phyloP scores from a whole-genome alignment of 1,284 basidiomycete genomes.

The Ustanciosporium gigantosporum region DNA sequence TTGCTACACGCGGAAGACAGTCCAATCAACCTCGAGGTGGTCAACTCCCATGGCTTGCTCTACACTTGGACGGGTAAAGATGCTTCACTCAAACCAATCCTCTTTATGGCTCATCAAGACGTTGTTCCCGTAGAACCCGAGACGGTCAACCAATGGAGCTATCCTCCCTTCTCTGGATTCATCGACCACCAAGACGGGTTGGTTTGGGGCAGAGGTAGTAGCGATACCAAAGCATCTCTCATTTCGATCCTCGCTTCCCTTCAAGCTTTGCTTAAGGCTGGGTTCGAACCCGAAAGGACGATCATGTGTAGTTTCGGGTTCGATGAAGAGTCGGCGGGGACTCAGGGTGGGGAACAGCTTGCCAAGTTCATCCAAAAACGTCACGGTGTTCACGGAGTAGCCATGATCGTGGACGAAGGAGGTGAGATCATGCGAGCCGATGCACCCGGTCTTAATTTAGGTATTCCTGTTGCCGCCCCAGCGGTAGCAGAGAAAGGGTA shows the following conservation, averaged over 20 bases:
- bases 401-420: conserved; percentile 56
- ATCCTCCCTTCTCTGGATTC: conserved; percentile 65
- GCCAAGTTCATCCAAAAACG: conserved; percentile 26
- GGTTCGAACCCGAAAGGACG: conserved; percentile 61
- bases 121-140: conserved; percentile 65
- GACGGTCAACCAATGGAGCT: conserved; percentile 64
- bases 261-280: conserved; percentile 63
- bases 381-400: conserved; percentile 43
- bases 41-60: conserved; percentile 71
- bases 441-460: conserved; percentile 10
- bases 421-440: conserved; percentile 16
- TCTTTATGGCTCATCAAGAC: conserved; percentile 72
- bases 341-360: conserved; percentile 51
- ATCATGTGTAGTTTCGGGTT: conserved; percentile 71
- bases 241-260: conserved; percentile 64
- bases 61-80: conserved; percentile 71
- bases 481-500: conserved; percentile 72
- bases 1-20: conserved; percentile 19
- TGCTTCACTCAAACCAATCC: conserved; percentile 68
- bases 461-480: conserved; percentile 61
- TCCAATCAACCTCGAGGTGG: conserved; percentile 43
- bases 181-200: conserved; percentile 63
- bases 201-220: conserved; percentile 64
- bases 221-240: conserved; percentile 62
- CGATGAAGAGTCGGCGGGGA: conserved; percentile 68